Base-by-base conservation (phyloP, 129 eudicot species). In the Flaveria ramosissima region DNA sequence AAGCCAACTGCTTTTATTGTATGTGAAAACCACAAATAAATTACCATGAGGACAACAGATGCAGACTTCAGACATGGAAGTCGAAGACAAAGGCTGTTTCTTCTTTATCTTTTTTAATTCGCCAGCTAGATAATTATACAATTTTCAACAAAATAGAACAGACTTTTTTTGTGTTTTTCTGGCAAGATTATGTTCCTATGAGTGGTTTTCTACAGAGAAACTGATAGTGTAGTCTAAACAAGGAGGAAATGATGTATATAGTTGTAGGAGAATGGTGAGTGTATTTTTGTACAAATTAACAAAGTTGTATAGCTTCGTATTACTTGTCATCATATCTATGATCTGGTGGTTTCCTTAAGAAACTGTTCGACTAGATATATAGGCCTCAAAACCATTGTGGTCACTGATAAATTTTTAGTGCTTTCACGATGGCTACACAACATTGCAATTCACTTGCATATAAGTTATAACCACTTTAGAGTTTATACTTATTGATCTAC, bases 261-360 rank as follows among this genome's bases (percentile, higher is more conserved):
- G 7, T 59, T 59, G 32, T 10, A 59, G 11, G 42, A 62, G 68
- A 24, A 42, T 13, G 19, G 68, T 0, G 3, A 26, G 68, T 13
- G 43, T 2, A 15, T 30, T 30, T 30, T 30, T 30, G 6, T 30
- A 30, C 36, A 30, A 30, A 30, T 30, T 30, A 30, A 30, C 3
- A 30, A 30, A 30, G 6, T 4, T 30, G 36, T 62, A 72, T 36
- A 57, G 13, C 13, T 17, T 74, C 43, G 30, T 42, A 74, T 60
- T 60, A 42, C 50, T 41, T 56, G 70, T 61, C 46, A 59, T 4
- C 10, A 7, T 74, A 70, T 10, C 42, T 23, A 53, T 30, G 36
- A 73, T 60, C 60, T 24, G 26, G 30, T 14, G 43, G 45, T 74
- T 59, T 56, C 47, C 61, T 64, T 46, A 74, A 45, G 53, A 42